Evolutionary conservation across 2,329 filamentous ascomycete species (phyloP).

Genomic region (Claviceps fusiformis): DNA sequence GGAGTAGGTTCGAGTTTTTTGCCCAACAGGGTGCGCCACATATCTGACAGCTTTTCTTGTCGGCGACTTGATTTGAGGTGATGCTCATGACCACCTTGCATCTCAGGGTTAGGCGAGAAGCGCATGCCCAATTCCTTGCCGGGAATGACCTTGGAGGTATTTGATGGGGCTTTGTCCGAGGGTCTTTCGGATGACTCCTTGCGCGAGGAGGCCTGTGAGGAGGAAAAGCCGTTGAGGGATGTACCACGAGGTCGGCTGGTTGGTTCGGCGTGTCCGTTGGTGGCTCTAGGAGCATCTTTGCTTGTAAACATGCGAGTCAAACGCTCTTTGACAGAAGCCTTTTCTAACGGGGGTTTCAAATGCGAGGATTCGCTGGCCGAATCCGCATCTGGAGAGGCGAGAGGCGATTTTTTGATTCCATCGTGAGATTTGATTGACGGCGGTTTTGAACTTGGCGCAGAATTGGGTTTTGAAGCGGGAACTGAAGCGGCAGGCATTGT

Average conservation of each 20-base stretch:
- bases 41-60: constrained; percentile 87
- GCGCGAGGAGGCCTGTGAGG: constrained; percentile 25
- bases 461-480: constrained; percentile 4
- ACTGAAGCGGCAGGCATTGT: constrained; percentile 4
- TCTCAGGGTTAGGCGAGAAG: constrained; percentile 35
- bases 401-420: constrained; percentile 26
- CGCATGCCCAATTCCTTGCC: constrained; percentile 30
- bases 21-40: constrained; percentile 77
- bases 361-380: constrained; percentile 11
- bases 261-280: constrained; percentile 21
- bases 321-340: constrained; percentile 49
- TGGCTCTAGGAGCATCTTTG: constrained; percentile 31
- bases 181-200: constrained; percentile 27
- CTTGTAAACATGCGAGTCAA: constrained; percentile 52
- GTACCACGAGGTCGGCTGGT: constrained; percentile 22
- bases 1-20: constrained; percentile 63
- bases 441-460: constrained; percentile 5
- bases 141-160: constrained; percentile 16
- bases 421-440: constrained; percentile 25
- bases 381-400: constrained; percentile 26
- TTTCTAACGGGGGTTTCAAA: constrained; percentile 31
- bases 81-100: constrained; percentile 67
- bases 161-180: constrained; percentile 12
- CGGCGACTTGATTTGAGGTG: constrained; percentile 78
- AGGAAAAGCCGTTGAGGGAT: constrained; percentile 19